These are phyloP conservation scores for Deakozyma indianensis DNA, from an alignment of 805 yeast species.

Conservation along the genomic window DNA sequence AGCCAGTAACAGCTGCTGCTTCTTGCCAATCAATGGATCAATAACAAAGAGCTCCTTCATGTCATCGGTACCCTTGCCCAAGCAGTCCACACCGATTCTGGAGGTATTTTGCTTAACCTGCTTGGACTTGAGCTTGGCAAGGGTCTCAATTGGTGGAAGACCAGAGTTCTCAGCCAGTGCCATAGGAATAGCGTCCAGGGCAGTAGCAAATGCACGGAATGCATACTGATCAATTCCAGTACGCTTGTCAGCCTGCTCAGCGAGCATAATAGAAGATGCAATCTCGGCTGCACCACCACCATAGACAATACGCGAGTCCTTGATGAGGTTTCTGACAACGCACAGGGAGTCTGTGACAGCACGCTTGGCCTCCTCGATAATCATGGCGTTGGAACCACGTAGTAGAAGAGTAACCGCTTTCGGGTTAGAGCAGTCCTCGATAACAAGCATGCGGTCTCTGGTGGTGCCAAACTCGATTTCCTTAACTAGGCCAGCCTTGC, in stretches of 20 bases:
- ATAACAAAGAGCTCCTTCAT: conserved; percentile 91
- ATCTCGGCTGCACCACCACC: conserved; percentile 99
- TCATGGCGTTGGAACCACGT: conserved; percentile 95
- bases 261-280: conserved; percentile 79
- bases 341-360: conserved; percentile 94
- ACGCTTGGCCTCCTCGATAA: conserved; percentile 91
- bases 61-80: conserved; percentile 76
- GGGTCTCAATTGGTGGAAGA: conserved; percentile 79
- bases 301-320: conserved; percentile 88
- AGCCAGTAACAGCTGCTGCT: conserved; percentile 87
- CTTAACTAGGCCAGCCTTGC: conserved; percentile 69
- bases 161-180: conserved; percentile 96
- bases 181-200: conserved; percentile 86
- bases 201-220: conserved; percentile 84
- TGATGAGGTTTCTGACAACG: conserved; percentile 89
- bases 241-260: conserved; percentile 83
- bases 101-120: conserved; percentile 64
- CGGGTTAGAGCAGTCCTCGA: conserved; percentile 77
- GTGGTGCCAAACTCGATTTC: conserved; percentile 95
- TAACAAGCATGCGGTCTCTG: conserved; percentile 86
- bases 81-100: conserved; percentile 82
- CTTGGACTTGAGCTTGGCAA: conserved; percentile 68
- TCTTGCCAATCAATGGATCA: conserved; percentile 95
- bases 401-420: conserved; percentile 86
- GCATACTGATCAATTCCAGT: conserved; percentile 97